Base-by-base conservation (phyloP, 345 rosid species). In the Syzygium aqueum region DNA sequence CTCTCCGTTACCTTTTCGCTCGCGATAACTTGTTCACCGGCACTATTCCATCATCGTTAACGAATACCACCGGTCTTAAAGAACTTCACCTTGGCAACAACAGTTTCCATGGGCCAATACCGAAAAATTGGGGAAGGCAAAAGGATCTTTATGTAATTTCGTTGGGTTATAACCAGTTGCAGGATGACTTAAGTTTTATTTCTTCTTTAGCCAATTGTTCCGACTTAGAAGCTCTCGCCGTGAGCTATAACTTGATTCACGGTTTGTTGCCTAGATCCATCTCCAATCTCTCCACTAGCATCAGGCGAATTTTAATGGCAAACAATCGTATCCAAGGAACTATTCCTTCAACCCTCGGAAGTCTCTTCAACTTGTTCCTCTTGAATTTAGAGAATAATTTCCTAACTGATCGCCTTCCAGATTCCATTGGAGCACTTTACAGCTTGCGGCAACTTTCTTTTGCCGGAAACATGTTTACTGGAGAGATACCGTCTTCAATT, bases 91-190 rank as follows among this genome's bases (percentile, higher is more conserved):
- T n/a, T 61, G 0, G 1, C 2, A 0, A 13, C 9, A 61, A 61
- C 1, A 1, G 2, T 63, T 63, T 63, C 37, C 1, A 3, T n/a
- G 73, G 73, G 19, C 19, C 73, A n/a, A n/a, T 63, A 63, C 73
- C 37, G 9, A 63, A 63, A n/a, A 63, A n/a, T 63, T 4, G n/a
- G 19, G 73, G 73, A 63, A 63, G 37, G 73, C 37, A n/a, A 1
- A n/a, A n/a, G 19, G 2, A 2, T 37, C 73, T 61, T 0, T 0
- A n/a, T 0, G 0, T 1, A 14, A 61, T 61, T n/a, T 2, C 0
- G 0, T 61, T n/a, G 19, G 0, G 1, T 61, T 0, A 0, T 0
- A 63, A 63, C 37, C 19, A 63, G 21, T 15, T n/a, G 37, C 37
- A n/a, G 19, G 73, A 63, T 63, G 73, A 63, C 73, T 63, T 63